These are phyloP conservation scores for Fomitopsis pulvina DNA, from an alignment of 768 basidiomycete species.

Conservation along the genomic window DNA sequence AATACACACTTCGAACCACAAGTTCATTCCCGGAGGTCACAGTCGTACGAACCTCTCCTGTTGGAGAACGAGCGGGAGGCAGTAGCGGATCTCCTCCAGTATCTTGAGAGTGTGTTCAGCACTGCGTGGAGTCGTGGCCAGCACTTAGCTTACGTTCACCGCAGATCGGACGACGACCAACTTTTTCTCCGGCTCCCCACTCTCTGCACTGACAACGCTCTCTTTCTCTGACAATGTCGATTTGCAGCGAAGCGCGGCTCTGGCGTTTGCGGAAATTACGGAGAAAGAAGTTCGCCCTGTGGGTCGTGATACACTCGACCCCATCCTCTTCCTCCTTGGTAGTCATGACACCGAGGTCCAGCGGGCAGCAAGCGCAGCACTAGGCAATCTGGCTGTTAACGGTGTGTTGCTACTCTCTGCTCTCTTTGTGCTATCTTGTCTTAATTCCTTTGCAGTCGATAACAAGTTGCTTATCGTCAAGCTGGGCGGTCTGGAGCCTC, in stretches of 20 bases:
- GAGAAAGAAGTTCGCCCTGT: slow-evolving; percentile 99
- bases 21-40: slow-evolving; percentile 81
- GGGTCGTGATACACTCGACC: slow-evolving; percentile 94
- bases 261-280: slow-evolving; percentile 98
- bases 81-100: slow-evolving; percentile 94
- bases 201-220: slow-evolving; percentile 90
- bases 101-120: slow-evolving; percentile 80
- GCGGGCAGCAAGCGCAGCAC: slow-evolving; percentile 92
- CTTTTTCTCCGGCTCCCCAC: slow-evolving; percentile 92
- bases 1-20: slow-evolving; percentile 9
- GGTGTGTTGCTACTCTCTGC: slow-evolving; percentile 50
- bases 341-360: slow-evolving; percentile 99
- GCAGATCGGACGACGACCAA: slow-evolving; percentile 96
- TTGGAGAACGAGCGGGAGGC: slow-evolving; percentile 95
- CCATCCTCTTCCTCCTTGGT: slow-evolving; percentile 93
- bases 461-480: slow-evolving; percentile 99
- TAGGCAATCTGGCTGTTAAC: slow-evolving; percentile 97
- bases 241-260: slow-evolving; percentile 93
- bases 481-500: slow-evolving; percentile 92
- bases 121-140: background rate
- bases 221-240: slow-evolving; percentile 99
- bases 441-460: slow-evolving; percentile 55
- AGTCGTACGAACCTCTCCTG: slow-evolving; percentile 80
- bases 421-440: background rate
- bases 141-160: background rate